Conservation (phyloP, 2,329 filamentous ascomycete species). For the Arthrobotrys megalospora region DNA sequence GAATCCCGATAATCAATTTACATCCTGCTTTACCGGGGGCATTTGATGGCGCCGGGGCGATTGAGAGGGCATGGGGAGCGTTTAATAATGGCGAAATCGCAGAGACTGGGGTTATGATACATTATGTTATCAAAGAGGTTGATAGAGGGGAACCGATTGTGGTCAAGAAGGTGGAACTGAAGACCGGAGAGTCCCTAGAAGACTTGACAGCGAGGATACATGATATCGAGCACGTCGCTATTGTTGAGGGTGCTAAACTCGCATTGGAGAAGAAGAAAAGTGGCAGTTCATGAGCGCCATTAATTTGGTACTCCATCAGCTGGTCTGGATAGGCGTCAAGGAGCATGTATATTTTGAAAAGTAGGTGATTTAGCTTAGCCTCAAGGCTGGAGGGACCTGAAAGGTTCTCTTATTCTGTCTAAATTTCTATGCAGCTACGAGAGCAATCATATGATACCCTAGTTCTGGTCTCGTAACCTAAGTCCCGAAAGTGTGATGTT, state of each 20-base stretch:
- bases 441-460: slow-evolving; percentile 18
- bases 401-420: not conserved
- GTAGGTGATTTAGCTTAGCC: not conserved
- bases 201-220: slow-evolving; percentile 82
- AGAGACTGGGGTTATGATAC: slow-evolving; percentile 86
- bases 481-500: too few species aligned
- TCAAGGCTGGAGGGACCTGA: not conserved
- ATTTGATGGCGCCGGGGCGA: slow-evolving; percentile 83
- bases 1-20: slow-evolving; percentile 82
- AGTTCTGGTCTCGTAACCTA: not conserved
- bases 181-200: slow-evolving; percentile 76
- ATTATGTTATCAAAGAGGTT: slow-evolving; percentile 85
- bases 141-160: slow-evolving; percentile 84
- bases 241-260: slow-evolving; percentile 79
- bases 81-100: slow-evolving; percentile 78
- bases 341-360: not conserved
- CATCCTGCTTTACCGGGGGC: slow-evolving; percentile 82
- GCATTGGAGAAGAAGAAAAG: slow-evolving; percentile 68
- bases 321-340: slow-evolving; percentile 12
- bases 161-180: slow-evolving; percentile 77
- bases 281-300: slow-evolving; percentile 11
- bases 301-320: slow-evolving; percentile 5
- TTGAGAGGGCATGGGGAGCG: slow-evolving; percentile 82
- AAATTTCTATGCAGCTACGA: not conserved
- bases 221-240: slow-evolving; percentile 80